phyloP scores from a whole-genome alignment of 1,139 yeast species.

The Suhomyces kunorum region DNA sequence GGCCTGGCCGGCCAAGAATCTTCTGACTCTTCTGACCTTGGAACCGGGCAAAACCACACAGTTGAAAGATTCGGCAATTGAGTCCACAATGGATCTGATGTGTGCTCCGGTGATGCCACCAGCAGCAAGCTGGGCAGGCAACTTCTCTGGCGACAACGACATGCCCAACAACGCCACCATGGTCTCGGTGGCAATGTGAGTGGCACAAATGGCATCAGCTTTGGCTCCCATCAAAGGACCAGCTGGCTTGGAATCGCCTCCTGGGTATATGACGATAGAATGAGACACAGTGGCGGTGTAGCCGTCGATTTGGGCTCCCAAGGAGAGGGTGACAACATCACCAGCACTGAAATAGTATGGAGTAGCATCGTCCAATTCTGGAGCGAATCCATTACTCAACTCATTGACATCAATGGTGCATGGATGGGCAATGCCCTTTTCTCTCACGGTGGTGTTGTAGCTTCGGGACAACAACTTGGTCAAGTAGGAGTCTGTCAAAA shows the following conservation, averaged over 20 bases:
- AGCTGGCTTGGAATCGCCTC: constrained; percentile 54
- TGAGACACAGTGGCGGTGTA: constrained; percentile 86
- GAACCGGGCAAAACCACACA: constrained; percentile 91
- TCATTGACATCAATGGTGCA: constrained; percentile 84
- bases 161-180: constrained; percentile 74
- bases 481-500: constrained; percentile 76
- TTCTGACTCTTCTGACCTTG: constrained; percentile 83
- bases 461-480: constrained; percentile 53
- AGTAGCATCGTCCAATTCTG: constrained; percentile 72
- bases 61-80: constrained; percentile 75
- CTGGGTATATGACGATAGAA: constrained; percentile 80
- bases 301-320: constrained; percentile 94
- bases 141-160: constrained; percentile 71
- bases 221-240: constrained; percentile 82
- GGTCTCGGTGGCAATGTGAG: constrained; percentile 86
- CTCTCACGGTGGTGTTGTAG: constrained; percentile 59
- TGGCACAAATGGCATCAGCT: constrained; percentile 89
- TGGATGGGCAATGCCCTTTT: constrained; percentile 91
- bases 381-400: constrained; percentile 74
- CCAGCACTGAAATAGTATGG: constrained; percentile 64
- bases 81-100: constrained; percentile 76
- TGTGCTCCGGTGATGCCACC: constrained; percentile 60
- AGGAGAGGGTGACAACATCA: constrained; percentile 77
- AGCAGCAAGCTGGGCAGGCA: constrained; percentile 48
- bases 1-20: constrained; percentile 94